Percentiles rank a stretch among this genome's conserved stretches.
Evolutionary conservation across 768 basidiomycete species (phyloP).

Genomic region (Mycena vulgaris): DNA sequence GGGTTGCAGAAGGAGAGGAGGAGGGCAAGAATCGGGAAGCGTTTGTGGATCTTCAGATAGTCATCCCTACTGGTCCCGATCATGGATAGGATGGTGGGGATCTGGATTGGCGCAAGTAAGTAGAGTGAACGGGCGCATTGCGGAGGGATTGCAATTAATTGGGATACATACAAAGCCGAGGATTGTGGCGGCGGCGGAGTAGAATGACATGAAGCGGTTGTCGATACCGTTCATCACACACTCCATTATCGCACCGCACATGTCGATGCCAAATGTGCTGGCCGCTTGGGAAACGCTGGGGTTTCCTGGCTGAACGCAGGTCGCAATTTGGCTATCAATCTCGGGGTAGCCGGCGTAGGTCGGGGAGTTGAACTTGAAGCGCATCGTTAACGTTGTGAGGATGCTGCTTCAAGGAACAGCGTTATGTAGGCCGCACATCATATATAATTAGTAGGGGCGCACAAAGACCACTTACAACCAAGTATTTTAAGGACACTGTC

Average conservation of each 20-base stretch:
- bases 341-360: no score
- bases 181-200: background rate
- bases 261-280: no score
- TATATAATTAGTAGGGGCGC: no score
- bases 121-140: background rate
- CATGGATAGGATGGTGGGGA: slow-evolving; percentile 19
- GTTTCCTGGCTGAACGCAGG: no score
- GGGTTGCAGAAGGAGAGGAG: slow-evolving; percentile 16
- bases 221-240: background rate
- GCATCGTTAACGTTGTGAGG: no score
- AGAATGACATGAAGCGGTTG: background rate
- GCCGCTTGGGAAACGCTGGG: no score
- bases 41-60: slow-evolving; percentile 20
- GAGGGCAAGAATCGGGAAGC: slow-evolving; percentile 16
- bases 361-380: no score
- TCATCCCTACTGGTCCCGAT: slow-evolving; percentile 13
- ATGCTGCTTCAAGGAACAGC: no score
- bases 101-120: slow-evolving; percentile 4
- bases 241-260: background rate
- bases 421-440: no score
- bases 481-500: no score
- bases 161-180: slow-evolving; percentile 19
- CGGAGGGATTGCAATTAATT: background rate
- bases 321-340: no score
- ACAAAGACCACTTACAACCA: no score